Evolutionary conservation across 345 rosid species (phyloP).

Genomic region (Gossypium mustelinum): DNA sequence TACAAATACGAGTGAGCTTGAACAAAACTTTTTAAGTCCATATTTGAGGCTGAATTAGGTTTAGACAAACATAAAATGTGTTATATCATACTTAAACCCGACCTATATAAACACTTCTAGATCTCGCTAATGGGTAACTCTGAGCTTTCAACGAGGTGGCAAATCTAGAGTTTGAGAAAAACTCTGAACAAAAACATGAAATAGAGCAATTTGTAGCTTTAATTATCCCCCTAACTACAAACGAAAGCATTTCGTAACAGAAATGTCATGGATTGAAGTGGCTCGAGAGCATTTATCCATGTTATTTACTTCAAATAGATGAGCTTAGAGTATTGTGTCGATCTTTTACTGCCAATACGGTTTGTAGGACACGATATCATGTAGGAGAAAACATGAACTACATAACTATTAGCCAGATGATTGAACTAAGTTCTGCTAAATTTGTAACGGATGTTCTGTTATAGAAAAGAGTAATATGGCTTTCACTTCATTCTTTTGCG

Average conservation of each 20-base stretch:
- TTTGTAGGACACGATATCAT: background rate
- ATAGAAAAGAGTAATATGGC: background rate
- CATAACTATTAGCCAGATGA: background rate
- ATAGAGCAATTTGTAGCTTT: background rate
- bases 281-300: background rate
- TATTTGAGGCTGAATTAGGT: too few relatives aligned
- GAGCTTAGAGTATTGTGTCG: background rate
- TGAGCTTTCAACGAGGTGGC: too few relatives aligned
- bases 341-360: background rate
- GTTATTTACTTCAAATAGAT: background rate
- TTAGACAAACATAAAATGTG: too few relatives aligned
- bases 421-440: background rate
- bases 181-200: background rate
- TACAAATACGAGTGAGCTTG: too few relatives aligned
- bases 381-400: background rate
- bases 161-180: too few relatives aligned
- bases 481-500: conserved; percentile 62
- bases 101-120: too few relatives aligned
- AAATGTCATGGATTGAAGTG: background rate
- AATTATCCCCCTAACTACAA: background rate
- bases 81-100: too few relatives aligned
- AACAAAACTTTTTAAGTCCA: too few relatives aligned
- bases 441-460: background rate
- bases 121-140: too few relatives aligned
- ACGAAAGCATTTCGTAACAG: background rate